phyloP scores from a whole-genome alignment of 805 yeast species.

The Clavispora santaluciae region DNA sequence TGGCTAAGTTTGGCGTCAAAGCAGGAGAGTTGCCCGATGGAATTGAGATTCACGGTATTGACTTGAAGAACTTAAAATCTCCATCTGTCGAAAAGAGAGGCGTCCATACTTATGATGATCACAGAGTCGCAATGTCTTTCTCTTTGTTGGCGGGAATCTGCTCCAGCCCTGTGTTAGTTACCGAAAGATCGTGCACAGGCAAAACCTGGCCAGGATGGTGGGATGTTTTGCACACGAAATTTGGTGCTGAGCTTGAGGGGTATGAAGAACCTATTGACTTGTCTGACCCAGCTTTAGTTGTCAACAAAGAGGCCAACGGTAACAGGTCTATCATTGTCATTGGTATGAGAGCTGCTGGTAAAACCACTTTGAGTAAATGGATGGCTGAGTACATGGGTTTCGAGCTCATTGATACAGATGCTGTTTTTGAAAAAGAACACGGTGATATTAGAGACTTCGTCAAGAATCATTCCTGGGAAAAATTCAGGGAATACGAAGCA shows the following conservation, averaged over 20 bases:
- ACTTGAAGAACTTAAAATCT: conserved; percentile 43
- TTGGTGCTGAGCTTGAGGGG: conserved; percentile 68
- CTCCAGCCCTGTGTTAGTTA: conserved; percentile 58
- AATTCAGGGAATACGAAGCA: conserved; percentile 67
- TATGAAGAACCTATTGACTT: conserved; percentile 39
- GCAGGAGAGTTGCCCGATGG: conserved; percentile 91
- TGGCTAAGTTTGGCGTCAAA: conserved; percentile 84
- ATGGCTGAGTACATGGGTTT: conserved; percentile 66
- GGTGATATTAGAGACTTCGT: conserved; percentile 59
- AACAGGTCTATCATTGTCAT: conserved; percentile 67
- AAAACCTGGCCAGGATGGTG: conserved; percentile 99
- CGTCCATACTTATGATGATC: conserved; percentile 84
- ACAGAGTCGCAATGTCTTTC: conserved; percentile 97
- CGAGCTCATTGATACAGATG: conserved; percentile 71
- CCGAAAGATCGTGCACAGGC: conserved; percentile 88
- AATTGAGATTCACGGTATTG: conserved; percentile 74
- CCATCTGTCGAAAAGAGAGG: conserved; percentile 55
- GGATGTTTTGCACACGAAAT: conserved; percentile 76
- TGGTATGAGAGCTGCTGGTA: conserved; percentile 99
- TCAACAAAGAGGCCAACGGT: conserved; percentile 29
- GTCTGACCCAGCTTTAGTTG: conserved; percentile 15
- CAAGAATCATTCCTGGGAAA: conserved; percentile 77
- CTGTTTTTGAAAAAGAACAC: conserved; percentile 53
- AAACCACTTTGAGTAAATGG: conserved; percentile 80
- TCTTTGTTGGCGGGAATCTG: conserved; percentile 79